phyloP scores from a whole-genome alignment of 208 protist species.

The Giardia muris region DNA sequence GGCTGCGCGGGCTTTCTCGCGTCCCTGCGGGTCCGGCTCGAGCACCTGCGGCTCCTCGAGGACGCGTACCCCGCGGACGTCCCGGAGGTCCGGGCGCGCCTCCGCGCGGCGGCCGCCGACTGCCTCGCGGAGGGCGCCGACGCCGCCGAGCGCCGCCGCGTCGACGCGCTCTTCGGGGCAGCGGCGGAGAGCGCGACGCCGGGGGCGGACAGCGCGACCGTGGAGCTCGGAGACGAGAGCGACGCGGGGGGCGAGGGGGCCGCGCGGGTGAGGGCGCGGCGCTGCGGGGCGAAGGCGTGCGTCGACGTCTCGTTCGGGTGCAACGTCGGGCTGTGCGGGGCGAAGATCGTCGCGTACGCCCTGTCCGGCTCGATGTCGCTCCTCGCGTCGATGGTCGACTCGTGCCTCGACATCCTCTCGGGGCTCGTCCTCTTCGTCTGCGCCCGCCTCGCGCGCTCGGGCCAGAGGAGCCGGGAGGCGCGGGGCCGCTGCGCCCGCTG shows the following conservation, averaged over 20 bases:
- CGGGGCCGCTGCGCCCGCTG: not conserved
- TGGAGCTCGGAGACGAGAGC: no score
- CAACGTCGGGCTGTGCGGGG: not conserved
- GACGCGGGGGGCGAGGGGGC: no score
- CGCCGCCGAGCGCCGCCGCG: no score
- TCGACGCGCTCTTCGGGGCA: no score
- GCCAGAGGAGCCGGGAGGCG: not conserved
- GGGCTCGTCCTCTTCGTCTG: conserved; percentile 35
- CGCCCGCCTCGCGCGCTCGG: not conserved
- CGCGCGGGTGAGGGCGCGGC: no score
- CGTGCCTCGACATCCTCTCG: conserved; percentile 40
- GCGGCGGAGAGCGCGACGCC: no score
- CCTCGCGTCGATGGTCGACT: conserved; percentile 39
- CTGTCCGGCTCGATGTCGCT: conserved; percentile 34
- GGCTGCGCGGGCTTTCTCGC: no score
- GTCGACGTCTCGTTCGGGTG: not conserved
- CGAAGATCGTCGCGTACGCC: conserved; percentile 12
- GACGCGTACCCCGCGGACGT: no score
- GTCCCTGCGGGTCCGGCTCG: not conserved
- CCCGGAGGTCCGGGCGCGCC: no score
- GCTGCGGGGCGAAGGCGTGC: not conserved
- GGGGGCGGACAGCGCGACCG: no score
- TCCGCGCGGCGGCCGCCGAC: no score
- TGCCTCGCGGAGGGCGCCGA: no score
- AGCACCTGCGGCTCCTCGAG: not conserved